A percentile compares a stretch with the other conserved stretches of the same genome.
Conservation (phyloP, 805 yeast species). For the Yamadazyma nakazawae region DNA sequence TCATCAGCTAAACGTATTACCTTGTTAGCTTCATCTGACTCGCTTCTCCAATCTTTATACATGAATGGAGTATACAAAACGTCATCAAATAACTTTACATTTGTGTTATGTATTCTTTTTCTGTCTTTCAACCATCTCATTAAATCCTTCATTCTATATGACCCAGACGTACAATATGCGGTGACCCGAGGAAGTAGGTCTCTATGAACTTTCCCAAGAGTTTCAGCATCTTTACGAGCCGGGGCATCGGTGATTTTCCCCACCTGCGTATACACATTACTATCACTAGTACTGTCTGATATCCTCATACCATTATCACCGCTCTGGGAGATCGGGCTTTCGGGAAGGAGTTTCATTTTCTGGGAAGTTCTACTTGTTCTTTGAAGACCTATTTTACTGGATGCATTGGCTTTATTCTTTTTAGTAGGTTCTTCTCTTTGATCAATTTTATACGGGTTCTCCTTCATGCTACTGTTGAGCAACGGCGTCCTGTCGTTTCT, state of each 20-base stretch:
- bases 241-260: conserved; percentile 79
- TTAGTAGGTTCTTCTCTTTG: background rate
- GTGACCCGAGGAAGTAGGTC: conserved; percentile 89
- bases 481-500: conserved; percentile 11
- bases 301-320: background rate
- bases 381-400: conserved; percentile 59
- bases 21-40: conserved; percentile 21
- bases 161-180: conserved; percentile 93
- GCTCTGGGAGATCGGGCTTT: conserved; percentile 13
- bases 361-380: conserved; percentile 73
- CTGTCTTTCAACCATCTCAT: conserved; percentile 81
- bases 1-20: conserved; percentile 80
- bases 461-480: conserved; percentile 8
- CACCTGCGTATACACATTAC: conserved; percentile 66
- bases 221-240: conserved; percentile 91
- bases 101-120: conserved; percentile 67
- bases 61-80: conserved; percentile 90
- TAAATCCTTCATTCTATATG: conserved; percentile 84
- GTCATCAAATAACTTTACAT: conserved; percentile 89
- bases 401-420: conserved; percentile 9
- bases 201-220: conserved; percentile 82
- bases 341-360: conserved; percentile 66
- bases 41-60: conserved; percentile 71
- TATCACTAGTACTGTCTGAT: conserved; percentile 12
- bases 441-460: conserved; percentile 13